A percentile compares a stretch with the other conserved stretches of the same genome.
Conservation (phyloP, 73 alveolate species). For the Stentor roeselii region DNA sequence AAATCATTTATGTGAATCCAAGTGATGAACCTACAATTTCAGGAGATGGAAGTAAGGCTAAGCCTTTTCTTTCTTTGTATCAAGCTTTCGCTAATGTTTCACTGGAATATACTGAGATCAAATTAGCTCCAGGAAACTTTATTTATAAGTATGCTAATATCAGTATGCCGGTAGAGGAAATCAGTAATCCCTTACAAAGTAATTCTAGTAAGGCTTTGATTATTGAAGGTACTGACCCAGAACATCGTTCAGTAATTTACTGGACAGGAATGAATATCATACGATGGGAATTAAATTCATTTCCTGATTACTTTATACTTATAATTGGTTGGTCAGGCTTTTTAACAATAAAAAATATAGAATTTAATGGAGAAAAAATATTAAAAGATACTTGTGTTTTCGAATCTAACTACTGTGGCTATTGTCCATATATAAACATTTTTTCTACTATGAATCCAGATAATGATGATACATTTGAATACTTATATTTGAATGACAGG, state of each 20-base stretch:
- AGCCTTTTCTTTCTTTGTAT: not conserved
- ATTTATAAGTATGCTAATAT: not conserved
- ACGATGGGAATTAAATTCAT: too few species aligned
- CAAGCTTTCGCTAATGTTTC: not conserved
- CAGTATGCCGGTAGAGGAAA: not conserved
- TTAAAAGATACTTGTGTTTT: too few species aligned
- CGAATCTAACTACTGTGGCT: not conserved
- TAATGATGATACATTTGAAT: too few species aligned
- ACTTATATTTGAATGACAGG: not conserved
- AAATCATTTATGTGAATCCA: not conserved
- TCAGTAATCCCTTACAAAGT: not conserved
- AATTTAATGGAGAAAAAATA: not conserved
- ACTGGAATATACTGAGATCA: not conserved
- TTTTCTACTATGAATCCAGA: too few species aligned
- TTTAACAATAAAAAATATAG: not conserved
- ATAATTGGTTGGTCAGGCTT: too few species aligned
- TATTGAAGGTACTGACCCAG: not conserved
- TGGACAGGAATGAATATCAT: too few species aligned
- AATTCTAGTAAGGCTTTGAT: not conserved
- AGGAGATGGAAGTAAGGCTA: not conserved
- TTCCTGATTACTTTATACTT: too few species aligned
- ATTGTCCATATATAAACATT: slow-evolving; percentile 1
- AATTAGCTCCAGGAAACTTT: not conserved
- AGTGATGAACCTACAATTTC: too few species aligned
- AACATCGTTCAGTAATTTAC: not conserved